Conservation (phyloP, 192 early-diverging fungal species). For the Backusella luteola region DNA sequence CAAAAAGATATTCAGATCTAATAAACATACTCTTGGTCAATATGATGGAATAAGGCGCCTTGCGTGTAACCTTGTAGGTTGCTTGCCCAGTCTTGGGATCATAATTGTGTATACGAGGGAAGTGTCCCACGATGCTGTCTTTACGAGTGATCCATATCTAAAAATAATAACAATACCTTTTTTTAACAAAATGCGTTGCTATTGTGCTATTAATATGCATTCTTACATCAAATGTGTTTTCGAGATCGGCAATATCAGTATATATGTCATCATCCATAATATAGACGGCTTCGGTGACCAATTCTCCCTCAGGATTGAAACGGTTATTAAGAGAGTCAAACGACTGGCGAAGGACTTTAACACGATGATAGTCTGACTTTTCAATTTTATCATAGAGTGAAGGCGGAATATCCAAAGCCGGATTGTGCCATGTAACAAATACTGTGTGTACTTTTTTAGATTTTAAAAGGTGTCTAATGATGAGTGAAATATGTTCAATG, state of each 20-base stretch:
- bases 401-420: slow-evolving; percentile 18
- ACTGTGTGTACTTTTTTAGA: slow-evolving; percentile 26
- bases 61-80: slow-evolving; percentile 12
- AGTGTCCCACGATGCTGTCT: slow-evolving; percentile 29
- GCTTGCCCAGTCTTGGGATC: slow-evolving; percentile 5
- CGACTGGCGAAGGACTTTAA: slow-evolving; percentile 18
- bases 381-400: slow-evolving; percentile 14
- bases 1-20: slow-evolving; percentile 31
- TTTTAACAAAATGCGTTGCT: neutral
- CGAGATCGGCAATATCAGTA: slow-evolving; percentile 22
- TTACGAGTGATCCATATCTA: slow-evolving; percentile 23
- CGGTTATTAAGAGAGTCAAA: slow-evolving; percentile 42
- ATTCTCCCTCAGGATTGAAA: slow-evolving; percentile 25
- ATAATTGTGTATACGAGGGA: slow-evolving; percentile 29
- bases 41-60: slow-evolving; percentile 18
- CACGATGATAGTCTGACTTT: neutral
- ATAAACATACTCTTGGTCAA: slow-evolving; percentile 38
- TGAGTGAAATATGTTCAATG: slow-evolving; percentile 22
- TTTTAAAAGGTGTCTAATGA: slow-evolving; percentile 24
- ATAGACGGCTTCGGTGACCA: slow-evolving; percentile 27
- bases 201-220: neutral
- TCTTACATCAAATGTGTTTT: slow-evolving; percentile 28
- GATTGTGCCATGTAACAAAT: slow-evolving; percentile 42
- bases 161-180: neutral
- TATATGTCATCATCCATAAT: slow-evolving; percentile 39